These are phyloP conservation scores for Hanseniaspora taiwanica DNA, from an alignment of 805 yeast species.

Conservation along the genomic window DNA sequence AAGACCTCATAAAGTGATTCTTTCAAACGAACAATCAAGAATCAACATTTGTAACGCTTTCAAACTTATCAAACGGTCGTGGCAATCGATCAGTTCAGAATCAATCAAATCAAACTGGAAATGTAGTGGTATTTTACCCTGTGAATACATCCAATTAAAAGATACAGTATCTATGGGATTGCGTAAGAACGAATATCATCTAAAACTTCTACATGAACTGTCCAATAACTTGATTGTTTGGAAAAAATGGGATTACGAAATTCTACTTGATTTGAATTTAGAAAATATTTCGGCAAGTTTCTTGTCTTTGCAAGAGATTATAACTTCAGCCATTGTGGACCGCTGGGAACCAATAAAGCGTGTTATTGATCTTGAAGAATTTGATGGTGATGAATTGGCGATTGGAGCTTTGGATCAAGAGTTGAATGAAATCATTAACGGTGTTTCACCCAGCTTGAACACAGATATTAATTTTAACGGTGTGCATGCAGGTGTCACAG, in stretches of 20 bases:
- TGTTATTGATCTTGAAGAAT: conserved; percentile 1
- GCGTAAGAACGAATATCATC: conserved; percentile 26
- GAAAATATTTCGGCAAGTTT: conserved; percentile 33
- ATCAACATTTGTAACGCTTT: conserved; percentile 43
- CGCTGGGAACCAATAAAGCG: conserved; percentile 21
- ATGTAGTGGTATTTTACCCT: conserved; percentile 30
- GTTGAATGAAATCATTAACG: neutral
- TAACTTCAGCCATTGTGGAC: conserved; percentile 46
- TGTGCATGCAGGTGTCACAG: neutral
- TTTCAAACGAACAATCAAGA: conserved; percentile 27
- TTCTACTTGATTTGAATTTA: conserved; percentile 35
- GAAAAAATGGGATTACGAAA: conserved; percentile 45
- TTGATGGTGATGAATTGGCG: neutral
- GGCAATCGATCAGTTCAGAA: conserved; percentile 32
- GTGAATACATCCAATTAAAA: conserved; percentile 16
- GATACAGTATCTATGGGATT: conserved; percentile 21
- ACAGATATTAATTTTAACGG: neutral
- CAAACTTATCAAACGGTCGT: conserved; percentile 43
- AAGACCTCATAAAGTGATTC: conserved; percentile 9
- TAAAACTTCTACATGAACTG: conserved; percentile 28
- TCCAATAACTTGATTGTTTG: conserved; percentile 36
- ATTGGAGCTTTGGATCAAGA: conserved; percentile 1
- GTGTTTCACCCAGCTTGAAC: neutral
- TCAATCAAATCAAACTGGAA: conserved; percentile 32
- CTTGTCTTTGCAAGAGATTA: conserved; percentile 46